Percentiles rank a stretch among this genome's conserved stretches.
These are phyloP conservation scores for Exutisphaerella laricina DNA, from an alignment of 2,329 filamentous ascomycete genomes.

Conservation along the genomic window DNA sequence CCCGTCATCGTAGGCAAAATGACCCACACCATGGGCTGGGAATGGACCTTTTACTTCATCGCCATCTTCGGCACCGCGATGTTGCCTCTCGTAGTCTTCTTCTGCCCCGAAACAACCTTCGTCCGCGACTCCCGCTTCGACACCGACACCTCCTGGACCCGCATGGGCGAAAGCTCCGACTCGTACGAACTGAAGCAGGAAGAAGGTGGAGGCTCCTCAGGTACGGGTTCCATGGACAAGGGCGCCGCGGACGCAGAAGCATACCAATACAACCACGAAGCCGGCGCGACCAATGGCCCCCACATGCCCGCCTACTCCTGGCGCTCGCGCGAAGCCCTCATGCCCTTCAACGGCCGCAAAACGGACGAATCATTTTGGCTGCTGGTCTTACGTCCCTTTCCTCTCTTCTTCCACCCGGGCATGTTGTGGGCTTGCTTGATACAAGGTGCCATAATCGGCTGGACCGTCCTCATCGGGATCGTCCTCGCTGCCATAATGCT, in stretches of 20 bases:
- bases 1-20: conserved; percentile 90
- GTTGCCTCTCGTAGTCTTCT: conserved; percentile 66
- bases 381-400: conserved; percentile 66
- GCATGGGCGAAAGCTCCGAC: conserved; percentile 2
- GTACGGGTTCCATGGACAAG: conserved; percentile 2
- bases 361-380: conserved; percentile 66
- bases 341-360: conserved; percentile 73
- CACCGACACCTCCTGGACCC: conserved; percentile 52
- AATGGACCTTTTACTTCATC: conserved; percentile 83
- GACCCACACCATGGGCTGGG: conserved; percentile 68
- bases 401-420: conserved; percentile 75
- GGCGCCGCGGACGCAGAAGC: not conserved
- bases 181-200: conserved; percentile 8
- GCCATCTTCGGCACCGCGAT: conserved; percentile 72
- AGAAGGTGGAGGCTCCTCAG: not conserved
- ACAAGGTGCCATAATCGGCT: conserved; percentile 86
- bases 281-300: conserved; percentile 7
- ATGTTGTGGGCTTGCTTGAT: conserved; percentile 77
- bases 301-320: conserved; percentile 14
- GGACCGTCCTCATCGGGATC: conserved; percentile 89
- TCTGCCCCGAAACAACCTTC: conserved; percentile 82
- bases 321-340: conserved; percentile 17
- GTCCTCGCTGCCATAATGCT: conserved; percentile 78
- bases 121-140: conserved; percentile 61
- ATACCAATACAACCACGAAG: conserved; percentile 11